Evolutionary conservation across 495 filamentous ascomycete species (phyloP).

Genomic region (Penicillium bialowiezense): DNA sequence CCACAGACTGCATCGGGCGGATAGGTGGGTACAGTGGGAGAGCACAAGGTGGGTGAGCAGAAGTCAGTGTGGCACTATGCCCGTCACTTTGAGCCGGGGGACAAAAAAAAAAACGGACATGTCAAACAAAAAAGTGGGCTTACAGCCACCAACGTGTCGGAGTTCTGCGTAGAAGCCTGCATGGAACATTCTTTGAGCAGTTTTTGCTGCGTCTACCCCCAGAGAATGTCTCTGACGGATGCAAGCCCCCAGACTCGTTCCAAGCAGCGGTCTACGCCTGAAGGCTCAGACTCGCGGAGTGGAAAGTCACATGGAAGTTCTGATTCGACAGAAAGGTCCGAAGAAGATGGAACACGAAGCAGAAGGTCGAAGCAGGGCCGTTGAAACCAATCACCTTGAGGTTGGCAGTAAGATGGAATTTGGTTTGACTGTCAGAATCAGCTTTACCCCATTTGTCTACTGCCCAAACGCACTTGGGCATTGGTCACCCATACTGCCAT

Average conservation of each 20-base stretch:
- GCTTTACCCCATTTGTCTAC: not conserved
- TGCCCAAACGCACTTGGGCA: not conserved
- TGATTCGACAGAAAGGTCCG: not conserved
- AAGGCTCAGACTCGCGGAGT: not conserved
- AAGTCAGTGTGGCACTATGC: constrained; percentile 13
- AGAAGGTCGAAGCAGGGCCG: no score
- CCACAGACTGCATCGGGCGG: constrained; percentile 4
- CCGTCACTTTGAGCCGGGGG: not conserved
- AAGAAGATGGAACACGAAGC: no score
- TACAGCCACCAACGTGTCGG: constrained; percentile 24
- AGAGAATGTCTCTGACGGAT: constrained; percentile 4
- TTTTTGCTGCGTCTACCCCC: not conserved
- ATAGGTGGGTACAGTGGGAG: constrained; percentile 16
- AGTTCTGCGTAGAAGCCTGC: constrained; percentile 39
- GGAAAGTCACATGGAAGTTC: not conserved
- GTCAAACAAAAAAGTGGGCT: constrained; percentile 3
- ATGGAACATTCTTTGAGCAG: constrained; percentile 35
- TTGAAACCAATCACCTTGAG: not conserved
- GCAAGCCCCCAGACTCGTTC: not conserved
- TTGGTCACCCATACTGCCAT: not conserved
- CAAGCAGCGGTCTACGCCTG: constrained; percentile 11
- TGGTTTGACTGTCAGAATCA: not conserved
- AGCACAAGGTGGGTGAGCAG: constrained; percentile 14
- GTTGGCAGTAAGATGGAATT: not conserved
- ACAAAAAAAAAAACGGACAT: constrained; percentile 4